phyloP scores from a whole-genome alignment of 768 basidiomycete species.

The Panaeolus cyanescens region DNA sequence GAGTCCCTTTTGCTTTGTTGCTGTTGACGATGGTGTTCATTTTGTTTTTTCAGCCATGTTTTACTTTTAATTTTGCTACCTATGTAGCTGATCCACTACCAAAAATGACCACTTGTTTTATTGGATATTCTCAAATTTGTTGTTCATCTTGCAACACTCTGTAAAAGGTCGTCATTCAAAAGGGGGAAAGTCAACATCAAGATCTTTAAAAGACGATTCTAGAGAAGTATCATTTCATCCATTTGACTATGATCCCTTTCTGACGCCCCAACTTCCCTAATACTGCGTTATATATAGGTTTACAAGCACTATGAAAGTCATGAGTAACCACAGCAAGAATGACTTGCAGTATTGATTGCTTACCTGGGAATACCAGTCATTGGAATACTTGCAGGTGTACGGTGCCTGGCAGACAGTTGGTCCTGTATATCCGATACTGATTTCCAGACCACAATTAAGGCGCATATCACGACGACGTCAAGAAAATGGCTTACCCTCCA shows the following conservation, averaged over 20 bases:
- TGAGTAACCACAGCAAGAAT: neutral
- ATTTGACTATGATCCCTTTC: no score
- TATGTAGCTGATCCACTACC: no score
- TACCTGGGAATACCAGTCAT: conserved; percentile 18
- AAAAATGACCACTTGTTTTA: no score
- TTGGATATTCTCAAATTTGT: no score
- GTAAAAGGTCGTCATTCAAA: no score
- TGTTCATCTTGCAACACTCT: no score
- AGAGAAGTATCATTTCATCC: no score
- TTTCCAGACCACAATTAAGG: neutral
- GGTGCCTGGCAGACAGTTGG: conserved; percentile 17
- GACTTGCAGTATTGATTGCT: neutral
- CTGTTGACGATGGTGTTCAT: neutral
- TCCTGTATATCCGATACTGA: conserved; percentile 30
- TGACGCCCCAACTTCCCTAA: no score
- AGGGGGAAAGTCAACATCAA: no score
- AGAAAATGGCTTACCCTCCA: conserved; percentile 25
- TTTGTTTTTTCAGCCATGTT: neutral
- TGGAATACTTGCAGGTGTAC: conserved; percentile 18
- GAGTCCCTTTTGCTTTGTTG: neutral
- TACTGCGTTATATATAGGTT: no score
- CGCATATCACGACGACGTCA: conserved; percentile 3
- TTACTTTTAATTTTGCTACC: neutral
- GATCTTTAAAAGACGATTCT: no score
- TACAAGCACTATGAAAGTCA: neutral